Evolutionary conservation across 2,329 filamentous ascomycete genomes (phyloP).

Genomic region (Paraphoma chrysanthemicola): DNA sequence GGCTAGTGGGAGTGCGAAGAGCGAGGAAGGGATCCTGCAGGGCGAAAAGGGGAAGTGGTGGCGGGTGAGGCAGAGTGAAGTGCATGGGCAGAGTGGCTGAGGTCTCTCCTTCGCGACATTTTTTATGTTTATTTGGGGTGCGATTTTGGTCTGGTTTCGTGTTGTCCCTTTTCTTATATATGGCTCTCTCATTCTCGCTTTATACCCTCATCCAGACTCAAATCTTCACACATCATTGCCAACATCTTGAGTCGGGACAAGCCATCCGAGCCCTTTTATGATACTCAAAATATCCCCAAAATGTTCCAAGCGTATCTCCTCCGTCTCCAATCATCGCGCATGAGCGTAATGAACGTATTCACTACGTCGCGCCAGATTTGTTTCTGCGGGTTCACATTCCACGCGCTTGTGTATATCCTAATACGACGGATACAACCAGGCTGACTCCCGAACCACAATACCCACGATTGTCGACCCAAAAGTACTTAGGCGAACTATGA

Average conservation of each 20-base stretch:
- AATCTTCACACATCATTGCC: too few species aligned
- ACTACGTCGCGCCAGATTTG: not conserved
- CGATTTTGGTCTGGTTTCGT: not conserved
- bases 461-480: slow-evolving; percentile 48
- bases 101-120: not conserved
- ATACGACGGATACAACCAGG: slow-evolving; percentile 58
- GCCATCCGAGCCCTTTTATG: too few species aligned
- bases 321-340: too few species aligned
- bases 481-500: too few species aligned
- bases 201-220: not conserved
- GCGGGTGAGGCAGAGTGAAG: slow-evolving; percentile 19
- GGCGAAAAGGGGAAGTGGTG: slow-evolving; percentile 30
- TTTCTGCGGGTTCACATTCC: not conserved
- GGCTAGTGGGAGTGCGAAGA: slow-evolving; percentile 15
- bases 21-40: slow-evolving; percentile 16
- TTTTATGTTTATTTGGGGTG: not conserved
- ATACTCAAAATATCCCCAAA: too few species aligned
- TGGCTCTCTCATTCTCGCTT: not conserved
- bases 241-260: too few species aligned
- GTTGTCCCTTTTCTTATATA: not conserved
- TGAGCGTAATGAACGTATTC: not conserved
- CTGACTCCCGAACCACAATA: slow-evolving; percentile 57
- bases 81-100: slow-evolving; percentile 14
- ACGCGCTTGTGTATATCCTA: slow-evolving; percentile 49
- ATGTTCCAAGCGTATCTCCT: too few species aligned